These are phyloP conservation scores for Mycena belliarum DNA, from an alignment of 768 basidiomycete species.

Conservation along the genomic window DNA sequence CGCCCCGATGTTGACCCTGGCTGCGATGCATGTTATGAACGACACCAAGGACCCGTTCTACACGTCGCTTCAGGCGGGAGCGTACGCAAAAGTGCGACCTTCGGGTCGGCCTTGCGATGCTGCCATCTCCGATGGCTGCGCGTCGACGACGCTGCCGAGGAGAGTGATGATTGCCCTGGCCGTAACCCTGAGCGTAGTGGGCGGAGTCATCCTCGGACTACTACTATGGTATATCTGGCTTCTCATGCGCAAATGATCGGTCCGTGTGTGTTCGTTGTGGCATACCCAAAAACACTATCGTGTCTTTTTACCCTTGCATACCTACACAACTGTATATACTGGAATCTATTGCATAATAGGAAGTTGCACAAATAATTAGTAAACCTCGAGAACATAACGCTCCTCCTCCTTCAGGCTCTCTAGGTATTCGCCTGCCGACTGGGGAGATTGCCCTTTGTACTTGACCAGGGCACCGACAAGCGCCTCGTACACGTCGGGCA, in stretches of 20 bases:
- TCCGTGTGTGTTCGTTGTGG: too few species aligned
- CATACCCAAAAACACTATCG: not conserved
- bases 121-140: slow-evolving; percentile 58
- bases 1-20: slow-evolving; percentile 85
- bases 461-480: slow-evolving; percentile 79
- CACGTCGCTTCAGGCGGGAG: slow-evolving; percentile 67
- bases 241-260: slow-evolving; percentile 6
- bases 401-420: slow-evolving; percentile 95
- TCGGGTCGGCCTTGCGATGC: slow-evolving; percentile 77
- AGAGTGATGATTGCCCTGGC: slow-evolving; percentile 72
- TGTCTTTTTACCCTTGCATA: not conserved
- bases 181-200: slow-evolving; percentile 61
- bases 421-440: slow-evolving; percentile 75
- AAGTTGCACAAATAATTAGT: not conserved
- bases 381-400: slow-evolving; percentile 91
- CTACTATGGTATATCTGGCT: slow-evolving; percentile 39
- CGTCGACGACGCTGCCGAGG: slow-evolving; percentile 52
- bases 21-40: slow-evolving; percentile 74
- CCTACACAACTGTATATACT: not conserved
- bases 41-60: slow-evolving; percentile 75
- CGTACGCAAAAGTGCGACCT: slow-evolving; percentile 62
- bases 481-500: slow-evolving; percentile 95
- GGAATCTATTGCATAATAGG: slow-evolving; percentile 6
- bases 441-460: slow-evolving; percentile 63
- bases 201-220: slow-evolving; percentile 54